Evolutionary conservation across 495 filamentous ascomycete species (phyloP).

Genomic region (Trichoderma virens): DNA sequence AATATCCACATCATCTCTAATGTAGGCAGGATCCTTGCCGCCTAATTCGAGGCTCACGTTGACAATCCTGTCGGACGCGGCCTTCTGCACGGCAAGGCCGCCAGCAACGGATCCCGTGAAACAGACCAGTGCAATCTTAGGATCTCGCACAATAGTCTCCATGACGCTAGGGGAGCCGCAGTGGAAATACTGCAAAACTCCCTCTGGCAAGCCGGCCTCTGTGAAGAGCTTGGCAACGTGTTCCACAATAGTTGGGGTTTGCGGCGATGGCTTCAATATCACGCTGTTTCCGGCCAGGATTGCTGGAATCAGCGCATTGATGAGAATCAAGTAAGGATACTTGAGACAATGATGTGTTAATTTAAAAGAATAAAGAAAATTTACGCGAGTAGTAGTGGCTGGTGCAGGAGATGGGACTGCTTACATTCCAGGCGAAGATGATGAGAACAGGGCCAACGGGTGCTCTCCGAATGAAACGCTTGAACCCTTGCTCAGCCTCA

Average conservation of each 20-base stretch:
- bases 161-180: constrained; percentile 65
- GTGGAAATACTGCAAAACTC: constrained; percentile 86
- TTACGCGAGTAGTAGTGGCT: not conserved
- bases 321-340: constrained; percentile 88
- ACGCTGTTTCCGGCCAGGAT: constrained; percentile 81
- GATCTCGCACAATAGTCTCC: constrained; percentile 64
- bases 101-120: constrained; percentile 92
- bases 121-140: constrained; percentile 67
- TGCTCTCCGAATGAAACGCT: constrained; percentile 77
- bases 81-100: constrained; percentile 75
- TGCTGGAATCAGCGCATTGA: constrained; percentile 85
- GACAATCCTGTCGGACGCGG: constrained; percentile 70
- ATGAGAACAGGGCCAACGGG: constrained; percentile 78
- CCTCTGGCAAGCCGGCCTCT: constrained; percentile 68
- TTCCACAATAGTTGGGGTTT: constrained; percentile 85
- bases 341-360: constrained; percentile 24
- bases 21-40: constrained; percentile 88
- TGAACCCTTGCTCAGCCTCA: constrained; percentile 77
- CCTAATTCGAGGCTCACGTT: constrained; percentile 84
- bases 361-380: not conserved
- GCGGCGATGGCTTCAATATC: constrained; percentile 87
- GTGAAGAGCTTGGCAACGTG: constrained; percentile 65
- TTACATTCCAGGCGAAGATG: constrained; percentile 92
- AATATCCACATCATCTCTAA: constrained; percentile 77
- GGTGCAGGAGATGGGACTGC: constrained; percentile 21